Base-by-base conservation (phyloP, 345 rosid genomes). In the Syzygium aqueum region DNA sequence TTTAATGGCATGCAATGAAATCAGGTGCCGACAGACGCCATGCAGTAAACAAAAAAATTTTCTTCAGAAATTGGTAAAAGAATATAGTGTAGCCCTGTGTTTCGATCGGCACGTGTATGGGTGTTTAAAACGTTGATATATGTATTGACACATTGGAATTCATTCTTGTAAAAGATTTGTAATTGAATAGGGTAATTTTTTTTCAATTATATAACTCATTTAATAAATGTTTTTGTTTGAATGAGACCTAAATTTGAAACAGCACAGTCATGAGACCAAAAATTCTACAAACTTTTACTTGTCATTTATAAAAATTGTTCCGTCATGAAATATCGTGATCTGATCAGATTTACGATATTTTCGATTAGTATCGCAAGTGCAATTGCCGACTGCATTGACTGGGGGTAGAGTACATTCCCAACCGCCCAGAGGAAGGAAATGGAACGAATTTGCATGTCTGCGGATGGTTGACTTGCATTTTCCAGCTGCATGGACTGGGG, bases 21-120 rank as follows among this genome's bases (percentile, higher is more conserved):
- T 61, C 33, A 61, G 6, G 3, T 27, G 67, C 17, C 67, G 11
- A 27, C 17, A n/a, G 30, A 13, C 8, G 1, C n/a, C n/a, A 27
- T 61, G 8, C 2, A 0, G 8, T 27, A 61, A 6, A 61, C 7
- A n/a, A 61, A 61, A 61, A 2, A 30, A 0, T 5, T 61, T 61
- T 61, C 67, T 61, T n/a, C 7, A 30, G 6, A 61, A 61, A 61
- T 61, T 61, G 67, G 27, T n/a, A 12, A 61, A 61, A n/a, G 17
- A 13, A 61, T 59, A n/a, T 0, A 25, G 65, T 11, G 65, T 3
- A n/a, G 28, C 33, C 9, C 67, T 61, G 11, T 61, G 67, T 13
- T n/a, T 5, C 1, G 33, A 61, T 61, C 13, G 67, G 33, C 67
- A 61, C 67, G 3, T 7, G 67, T n/a, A 12, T 6, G 7, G 2